Evolutionary conservation across 176 grass and related monocot species (phyloP).

Genomic region (Saccharum spontaneum): DNA sequence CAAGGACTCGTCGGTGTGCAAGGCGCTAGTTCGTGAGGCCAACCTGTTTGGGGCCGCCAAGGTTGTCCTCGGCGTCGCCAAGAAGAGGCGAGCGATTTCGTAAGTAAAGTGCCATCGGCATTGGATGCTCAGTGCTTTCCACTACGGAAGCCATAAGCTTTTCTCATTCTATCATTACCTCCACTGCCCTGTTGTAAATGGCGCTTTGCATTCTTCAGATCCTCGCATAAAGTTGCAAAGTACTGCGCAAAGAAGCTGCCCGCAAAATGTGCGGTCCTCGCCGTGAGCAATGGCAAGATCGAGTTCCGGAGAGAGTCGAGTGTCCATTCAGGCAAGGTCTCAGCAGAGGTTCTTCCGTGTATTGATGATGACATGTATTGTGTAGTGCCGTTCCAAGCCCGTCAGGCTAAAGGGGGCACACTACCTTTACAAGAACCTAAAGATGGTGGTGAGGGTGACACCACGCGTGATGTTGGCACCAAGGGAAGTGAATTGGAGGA

Average conservation of each 20-base stretch:
- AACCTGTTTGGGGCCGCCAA: slow-evolving; percentile 61
- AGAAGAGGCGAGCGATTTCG: slow-evolving; percentile 57
- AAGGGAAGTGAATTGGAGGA: slow-evolving; percentile 1
- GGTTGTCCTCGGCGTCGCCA: slow-evolving; percentile 69
- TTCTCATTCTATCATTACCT: slow-evolving; percentile 10
- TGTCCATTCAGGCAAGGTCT: slow-evolving; percentile 53
- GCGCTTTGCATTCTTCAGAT: slow-evolving; percentile 44
- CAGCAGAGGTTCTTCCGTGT: slow-evolving; percentile 26
- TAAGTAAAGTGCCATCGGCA: slow-evolving; percentile 27
- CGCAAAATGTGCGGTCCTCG: slow-evolving; percentile 62
- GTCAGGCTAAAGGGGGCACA: slow-evolving; percentile 16
- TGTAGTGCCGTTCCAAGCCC: slow-evolving; percentile 38
- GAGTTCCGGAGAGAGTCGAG: slow-evolving; percentile 63
- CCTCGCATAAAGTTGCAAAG: slow-evolving; percentile 65
- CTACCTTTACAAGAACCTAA: slow-evolving; percentile 13
- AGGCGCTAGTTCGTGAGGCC: slow-evolving; percentile 73
- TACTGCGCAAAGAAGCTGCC: slow-evolving; percentile 86
- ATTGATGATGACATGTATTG: slow-evolving; percentile 54
- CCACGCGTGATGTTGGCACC: slow-evolving; percentile 30
- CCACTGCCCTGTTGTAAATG: slow-evolving; percentile 1
- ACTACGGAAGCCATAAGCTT: not conserved
- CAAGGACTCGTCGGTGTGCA: slow-evolving; percentile 77
- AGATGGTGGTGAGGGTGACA: not conserved
- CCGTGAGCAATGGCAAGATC: slow-evolving; percentile 85
- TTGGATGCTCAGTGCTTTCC: slow-evolving; percentile 36